A percentile compares a stretch with the other conserved stretches of the same genome.
Evolutionary conservation across 2,329 filamentous ascomycete species (phyloP).

Genomic region (Botrytis sinoallii): DNA sequence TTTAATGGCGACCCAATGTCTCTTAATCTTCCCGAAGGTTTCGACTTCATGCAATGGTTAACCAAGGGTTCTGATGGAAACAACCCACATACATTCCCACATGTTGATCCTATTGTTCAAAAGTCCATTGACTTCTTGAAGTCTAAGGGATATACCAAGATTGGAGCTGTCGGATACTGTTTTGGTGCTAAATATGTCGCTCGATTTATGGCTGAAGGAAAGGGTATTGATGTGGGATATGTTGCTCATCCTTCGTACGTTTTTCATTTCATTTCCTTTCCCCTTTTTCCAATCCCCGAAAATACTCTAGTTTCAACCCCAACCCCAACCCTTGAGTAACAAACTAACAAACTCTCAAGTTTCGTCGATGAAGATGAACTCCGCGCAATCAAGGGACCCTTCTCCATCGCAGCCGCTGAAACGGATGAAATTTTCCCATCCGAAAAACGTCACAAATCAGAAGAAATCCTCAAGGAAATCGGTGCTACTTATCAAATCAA

Average conservation of each 20-base stretch:
- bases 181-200: slow-evolving; percentile 72
- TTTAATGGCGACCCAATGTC: slow-evolving; percentile 64
- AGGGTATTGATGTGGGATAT: slow-evolving; percentile 66
- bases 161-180: slow-evolving; percentile 70
- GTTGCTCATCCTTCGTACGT: slow-evolving; percentile 65
- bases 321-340: neutral
- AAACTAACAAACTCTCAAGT: slow-evolving; percentile 21
- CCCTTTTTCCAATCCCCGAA: neutral
- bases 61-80: slow-evolving; percentile 34
- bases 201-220: slow-evolving; percentile 58
- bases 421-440: slow-evolving; percentile 63
- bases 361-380: slow-evolving; percentile 69
- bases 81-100: slow-evolving; percentile 35
- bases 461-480: slow-evolving; percentile 57
- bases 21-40: slow-evolving; percentile 47
- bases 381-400: slow-evolving; percentile 59
- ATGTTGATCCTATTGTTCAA: slow-evolving; percentile 43
- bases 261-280: neutral
- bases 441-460: slow-evolving; percentile 61
- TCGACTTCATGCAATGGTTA: slow-evolving; percentile 50
- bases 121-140: slow-evolving; percentile 56
- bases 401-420: slow-evolving; percentile 58
- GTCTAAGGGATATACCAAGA: slow-evolving; percentile 53
- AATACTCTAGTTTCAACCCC: neutral
- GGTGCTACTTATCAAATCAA: slow-evolving; percentile 64